Evolutionary conservation across 2,329 filamentous ascomycete genomes (phyloP), one percentile per base, ranked within the genome.

Genomic region (Purpureocillium takamizusanense): DNA sequence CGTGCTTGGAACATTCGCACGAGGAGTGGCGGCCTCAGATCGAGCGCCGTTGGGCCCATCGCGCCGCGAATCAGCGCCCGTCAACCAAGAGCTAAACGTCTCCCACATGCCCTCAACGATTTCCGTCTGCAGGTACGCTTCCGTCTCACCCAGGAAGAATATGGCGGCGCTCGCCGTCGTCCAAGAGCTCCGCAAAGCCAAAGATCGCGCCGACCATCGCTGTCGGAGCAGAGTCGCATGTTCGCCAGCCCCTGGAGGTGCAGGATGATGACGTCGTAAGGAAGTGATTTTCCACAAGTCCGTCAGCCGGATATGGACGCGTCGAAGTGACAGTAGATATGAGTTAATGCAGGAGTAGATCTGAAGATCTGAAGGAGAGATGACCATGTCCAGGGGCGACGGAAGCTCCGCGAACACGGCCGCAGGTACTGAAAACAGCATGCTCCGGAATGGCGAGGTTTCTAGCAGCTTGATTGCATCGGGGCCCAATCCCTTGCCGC

Each of bases 111-210:
- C 80, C 42, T 81, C 77, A 12, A 95, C 81, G 7, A 97, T 81
- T 53, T 95, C 88, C 1, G 85, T 86, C 57, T 95, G 90, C 33
- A 97, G 78, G 51, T 94, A 97, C 3, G 79, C 79, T 48, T 90
- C 84, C 12, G 86, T 82, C 56, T 95, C 89, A 0, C 85, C 86
- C 4, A 97, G 69, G 49, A 97, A 84, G 62, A 95, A 95, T 4
- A 94, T 76, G 2, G 86, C 83, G 3, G 88, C 85, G 52, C 85
- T 88, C 49, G 84, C 83, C 0, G 86, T 94, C 0, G 88, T 90
- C 92, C 92, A 98, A 1, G 90, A 76, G 45, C 80, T 83, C 13
- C 92, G 78, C 72, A 94, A 83, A 1, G 76, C 72, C 27, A 71
- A 69, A 4, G 75, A 72, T 14, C 90, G 74, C 13, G 65, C 55